Evolutionary conservation across 208 protist genomes (phyloP), one percentile per base, ranked within the genome.

Genomic region (Trypanosoma vivax): DNA sequence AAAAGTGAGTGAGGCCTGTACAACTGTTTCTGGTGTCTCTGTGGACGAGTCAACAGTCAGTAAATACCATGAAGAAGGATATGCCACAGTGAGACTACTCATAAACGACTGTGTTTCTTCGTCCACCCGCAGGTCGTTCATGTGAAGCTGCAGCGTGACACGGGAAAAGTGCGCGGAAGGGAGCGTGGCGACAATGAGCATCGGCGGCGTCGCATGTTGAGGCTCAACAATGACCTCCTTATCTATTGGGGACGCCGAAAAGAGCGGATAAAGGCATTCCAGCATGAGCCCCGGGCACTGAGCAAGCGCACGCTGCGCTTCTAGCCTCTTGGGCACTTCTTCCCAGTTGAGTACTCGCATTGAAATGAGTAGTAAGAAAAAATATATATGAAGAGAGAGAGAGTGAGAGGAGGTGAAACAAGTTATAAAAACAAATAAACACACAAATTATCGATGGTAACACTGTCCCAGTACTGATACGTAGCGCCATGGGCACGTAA

Each of bases 181-280:
- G 14, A 61, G 40, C 23, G 45, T 52, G 16, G 25, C 46, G 13
- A 61, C 46, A 47, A 61, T n/a, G 9, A 61, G 11, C 45, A 40
- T 13, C 5, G 55, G 55, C 3, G 43, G 14, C 1, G 30, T 9
- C 2, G 25, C 9, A 16, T n/a, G 3, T 11, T 31, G 30, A 11
- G 11, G 34, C 5, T 40, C 21, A 14, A 50, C 24, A 11, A 43
- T 1, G 25, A 18, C 28, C 27, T 24, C 24, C 18, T 23, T 19
- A 2, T 1, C 21, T 34, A 10, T 18, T 18, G 43, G 29, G 18
- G 31, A 52, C 23, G 41, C 34, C 25, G 31, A 21, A 30, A 37
- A 61, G 23, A 61, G 34, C 0, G 9, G 9, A 27, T 61, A 61
- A 5, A 61, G n/a, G 35, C 45, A 18, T 21, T 53, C 34, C 2